Conservation (phyloP, 2,329 filamentous ascomycete species). For the Calycina herbarum region DNA sequence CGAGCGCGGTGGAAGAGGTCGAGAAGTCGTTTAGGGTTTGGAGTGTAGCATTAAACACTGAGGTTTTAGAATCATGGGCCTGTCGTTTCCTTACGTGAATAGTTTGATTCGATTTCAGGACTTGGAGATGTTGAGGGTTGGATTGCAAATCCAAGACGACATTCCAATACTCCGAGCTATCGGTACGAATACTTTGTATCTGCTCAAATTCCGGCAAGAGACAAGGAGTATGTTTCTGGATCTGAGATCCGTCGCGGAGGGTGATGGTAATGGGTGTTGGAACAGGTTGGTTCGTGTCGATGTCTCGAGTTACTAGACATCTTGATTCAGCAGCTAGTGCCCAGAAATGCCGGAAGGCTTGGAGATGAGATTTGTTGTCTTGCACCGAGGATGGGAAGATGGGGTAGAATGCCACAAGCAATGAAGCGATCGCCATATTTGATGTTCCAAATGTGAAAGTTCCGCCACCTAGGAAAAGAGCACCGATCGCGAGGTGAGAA, state of each 20-base stretch:
- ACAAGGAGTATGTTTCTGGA: conserved; percentile 39
- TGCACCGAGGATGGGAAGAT: conserved; percentile 86
- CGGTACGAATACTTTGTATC: conserved; percentile 50
- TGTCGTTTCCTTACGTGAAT: conserved; percentile 62
- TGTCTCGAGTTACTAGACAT: conserved; percentile 84
- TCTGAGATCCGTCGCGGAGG: conserved; percentile 30
- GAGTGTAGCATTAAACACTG: conserved; percentile 62
- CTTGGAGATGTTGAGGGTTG: conserved; percentile 54
- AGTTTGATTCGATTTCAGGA: conserved; percentile 61
- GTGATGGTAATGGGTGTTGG: conserved; percentile 67
- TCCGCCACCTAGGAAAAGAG: conserved; percentile 88
- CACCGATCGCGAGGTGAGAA: conserved; percentile 85
- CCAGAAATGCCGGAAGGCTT: conserved; percentile 97
- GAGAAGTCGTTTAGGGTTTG: conserved; percentile 59
- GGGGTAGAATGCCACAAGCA: conserved; percentile 92
- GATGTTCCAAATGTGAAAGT: conserved; percentile 90
- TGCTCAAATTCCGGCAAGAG: conserved; percentile 48
- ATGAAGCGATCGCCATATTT: conserved; percentile 79
- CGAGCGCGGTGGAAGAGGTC: conserved; percentile 35
- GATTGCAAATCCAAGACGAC: conserved; percentile 63
- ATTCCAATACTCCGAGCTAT: conserved; percentile 64
- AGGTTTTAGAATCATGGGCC: conserved; percentile 53
- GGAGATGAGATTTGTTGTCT: conserved; percentile 91
- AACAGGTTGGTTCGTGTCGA: conserved; percentile 79
- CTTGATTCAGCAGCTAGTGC: conserved; percentile 87